phyloP scores from a whole-genome alignment of 2,329 filamentous ascomycete species.

The Pezicula neosporulosa region DNA sequence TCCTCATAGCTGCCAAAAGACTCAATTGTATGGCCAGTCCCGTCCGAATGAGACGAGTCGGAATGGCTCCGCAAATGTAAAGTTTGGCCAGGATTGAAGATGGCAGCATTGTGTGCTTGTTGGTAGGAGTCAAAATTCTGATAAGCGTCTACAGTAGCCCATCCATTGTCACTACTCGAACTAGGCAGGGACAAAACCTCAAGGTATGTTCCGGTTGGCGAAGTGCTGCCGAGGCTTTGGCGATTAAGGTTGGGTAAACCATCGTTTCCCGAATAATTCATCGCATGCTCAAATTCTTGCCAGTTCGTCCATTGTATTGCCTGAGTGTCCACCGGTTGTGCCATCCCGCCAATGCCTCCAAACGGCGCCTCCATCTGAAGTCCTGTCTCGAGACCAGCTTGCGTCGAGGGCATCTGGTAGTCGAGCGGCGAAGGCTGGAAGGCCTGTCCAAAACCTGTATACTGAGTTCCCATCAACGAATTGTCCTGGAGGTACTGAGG shows the following conservation, averaged over 20 bases:
- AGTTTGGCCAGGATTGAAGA: constrained; percentile 90
- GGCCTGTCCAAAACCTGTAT: constrained; percentile 22
- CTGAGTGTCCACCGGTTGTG: constrained; percentile 54
- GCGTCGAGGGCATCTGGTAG: constrained; percentile 46
- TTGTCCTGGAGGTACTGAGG: constrained; percentile 29
- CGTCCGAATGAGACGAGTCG: constrained; percentile 76
- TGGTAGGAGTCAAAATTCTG: constrained; percentile 67
- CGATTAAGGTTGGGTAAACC: constrained; percentile 43
- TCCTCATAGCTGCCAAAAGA: constrained; percentile 79
- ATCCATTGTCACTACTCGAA: constrained; percentile 82
- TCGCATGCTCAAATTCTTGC: constrained; percentile 74
- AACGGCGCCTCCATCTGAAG: constrained; percentile 63
- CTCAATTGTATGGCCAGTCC: constrained; percentile 51
- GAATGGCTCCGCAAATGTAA: constrained; percentile 85
- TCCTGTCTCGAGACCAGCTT: constrained; percentile 57
- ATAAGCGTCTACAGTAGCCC: constrained; percentile 76
- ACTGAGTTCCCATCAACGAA: constrained; percentile 28
- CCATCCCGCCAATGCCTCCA: constrained; percentile 46
- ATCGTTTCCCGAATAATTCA: constrained; percentile 45
- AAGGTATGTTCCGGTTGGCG: constrained; percentile 75
- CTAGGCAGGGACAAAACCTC: constrained; percentile 80
- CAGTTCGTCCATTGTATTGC: constrained; percentile 67
- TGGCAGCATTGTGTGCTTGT: constrained; percentile 55
- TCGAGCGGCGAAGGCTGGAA: constrained; percentile 29
- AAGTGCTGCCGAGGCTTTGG: constrained; percentile 55